These are phyloP conservation scores for Erigeron philadelphicus DNA, from an alignment of 140 eudicot species.

Conservation along the genomic window DNA sequence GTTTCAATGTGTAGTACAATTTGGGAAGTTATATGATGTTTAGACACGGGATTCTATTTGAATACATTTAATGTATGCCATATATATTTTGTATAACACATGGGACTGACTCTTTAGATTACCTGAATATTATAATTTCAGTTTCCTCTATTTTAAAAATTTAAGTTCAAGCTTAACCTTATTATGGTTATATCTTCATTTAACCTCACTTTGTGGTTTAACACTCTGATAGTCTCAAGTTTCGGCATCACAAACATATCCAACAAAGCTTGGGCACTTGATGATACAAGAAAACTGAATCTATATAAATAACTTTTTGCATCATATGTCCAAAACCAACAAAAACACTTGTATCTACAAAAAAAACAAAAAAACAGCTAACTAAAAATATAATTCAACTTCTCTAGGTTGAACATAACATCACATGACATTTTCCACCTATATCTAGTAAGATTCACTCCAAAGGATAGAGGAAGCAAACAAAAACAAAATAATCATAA, in stretches of 20 bases:
- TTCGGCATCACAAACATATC: too few relatives aligned
- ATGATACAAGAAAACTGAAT: slow-evolving; percentile 23
- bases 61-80: background rate
- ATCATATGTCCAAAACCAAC: slow-evolving; percentile 37
- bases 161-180: background rate
- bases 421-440: slow-evolving; percentile 26
- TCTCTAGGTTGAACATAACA: slow-evolving; percentile 20
- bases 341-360: slow-evolving; percentile 38
- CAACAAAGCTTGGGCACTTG: background rate
- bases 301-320: slow-evolving; percentile 27
- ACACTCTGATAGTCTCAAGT: too few relatives aligned
- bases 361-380: slow-evolving; percentile 1
- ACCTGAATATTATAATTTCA: background rate
- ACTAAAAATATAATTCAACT: slow-evolving; percentile 26
- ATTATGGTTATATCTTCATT: too few relatives aligned
- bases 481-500: slow-evolving; percentile 20
- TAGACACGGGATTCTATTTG: slow-evolving; percentile 16
- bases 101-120: slow-evolving; percentile 6
- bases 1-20: slow-evolving; percentile 19
- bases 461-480: slow-evolving; percentile 22
- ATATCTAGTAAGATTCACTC: slow-evolving; percentile 30
- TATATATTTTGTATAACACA: slow-evolving; percentile 10
- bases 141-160: background rate
- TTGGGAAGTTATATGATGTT: slow-evolving; percentile 26
- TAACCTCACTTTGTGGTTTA: too few relatives aligned